Evolutionary conservation across 1,284 basidiomycete species (phyloP).

Genomic region (Cryptococcus floricola): DNA sequence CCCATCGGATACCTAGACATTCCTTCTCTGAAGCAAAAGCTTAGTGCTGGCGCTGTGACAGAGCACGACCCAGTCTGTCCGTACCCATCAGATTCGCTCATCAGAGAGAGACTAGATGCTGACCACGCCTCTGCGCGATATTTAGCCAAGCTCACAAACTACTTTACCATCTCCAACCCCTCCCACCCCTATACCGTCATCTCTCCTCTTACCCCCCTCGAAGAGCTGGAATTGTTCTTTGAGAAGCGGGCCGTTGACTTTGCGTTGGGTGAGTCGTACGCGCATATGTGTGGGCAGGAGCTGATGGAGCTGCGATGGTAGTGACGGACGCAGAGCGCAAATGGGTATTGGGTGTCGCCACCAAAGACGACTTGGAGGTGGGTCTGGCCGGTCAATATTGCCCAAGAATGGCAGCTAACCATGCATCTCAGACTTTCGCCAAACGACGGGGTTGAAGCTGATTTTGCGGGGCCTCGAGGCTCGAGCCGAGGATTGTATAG

Average conservation of each 20-base stretch:
- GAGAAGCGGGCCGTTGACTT: slow-evolving; percentile 59
- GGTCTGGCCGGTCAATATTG: slow-evolving; percentile 8
- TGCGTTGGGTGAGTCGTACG: slow-evolving; percentile 60
- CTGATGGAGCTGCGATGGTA: slow-evolving; percentile 36
- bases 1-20: slow-evolving; percentile 81
- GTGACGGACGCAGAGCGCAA: slow-evolving; percentile 77
- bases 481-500: too few species aligned
- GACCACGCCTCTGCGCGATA: not conserved
- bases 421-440: not conserved
- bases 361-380: slow-evolving; percentile 70
- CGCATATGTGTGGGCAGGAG: not conserved
- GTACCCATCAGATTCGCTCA: too few species aligned
- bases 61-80: slow-evolving; percentile 54
- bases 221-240: slow-evolving; percentile 72
- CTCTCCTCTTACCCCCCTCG: slow-evolving; percentile 70
- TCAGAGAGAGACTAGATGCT: not conserved
- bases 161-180: slow-evolving; percentile 63
- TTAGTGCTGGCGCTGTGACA: slow-evolving; percentile 66
- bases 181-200: slow-evolving; percentile 66
- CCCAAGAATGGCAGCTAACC: not conserved
- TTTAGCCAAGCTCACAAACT: slow-evolving; percentile 65
- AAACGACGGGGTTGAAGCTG: not conserved
- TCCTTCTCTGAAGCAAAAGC: slow-evolving; percentile 65
- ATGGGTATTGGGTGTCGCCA: slow-evolving; percentile 81
- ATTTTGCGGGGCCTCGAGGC: too few species aligned